Evolutionary conservation across 2,329 filamentous ascomycete species (phyloP).

Genomic region (Hirsutella minnesotensis): DNA sequence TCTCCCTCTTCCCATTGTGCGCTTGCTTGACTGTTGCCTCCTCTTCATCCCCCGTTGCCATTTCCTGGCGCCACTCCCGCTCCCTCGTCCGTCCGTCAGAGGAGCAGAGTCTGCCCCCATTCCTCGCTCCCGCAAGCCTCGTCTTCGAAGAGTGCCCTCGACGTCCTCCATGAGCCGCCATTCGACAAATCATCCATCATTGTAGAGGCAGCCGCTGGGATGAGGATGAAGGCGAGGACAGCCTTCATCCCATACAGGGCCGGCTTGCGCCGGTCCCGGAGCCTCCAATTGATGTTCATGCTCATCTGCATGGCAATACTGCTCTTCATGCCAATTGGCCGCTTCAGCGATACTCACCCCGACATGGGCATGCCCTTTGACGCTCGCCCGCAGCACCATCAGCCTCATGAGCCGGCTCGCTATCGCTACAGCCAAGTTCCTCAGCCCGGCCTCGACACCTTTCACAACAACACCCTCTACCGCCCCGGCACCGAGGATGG

Average conservation of each 20-base stretch:
- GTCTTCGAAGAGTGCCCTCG: too few species aligned
- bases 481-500: constrained; percentile 19
- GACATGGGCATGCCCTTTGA: too few species aligned
- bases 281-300: not conserved
- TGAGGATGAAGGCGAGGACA: not conserved
- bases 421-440: constrained; percentile 7
- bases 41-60: not conserved
- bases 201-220: not conserved
- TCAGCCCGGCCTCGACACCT: constrained; percentile 20
- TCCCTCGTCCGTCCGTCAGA: not conserved
- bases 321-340: not conserved
- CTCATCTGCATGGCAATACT: not conserved
- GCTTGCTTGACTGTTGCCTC: not conserved
- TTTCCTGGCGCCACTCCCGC: not conserved
- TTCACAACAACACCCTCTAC: constrained; percentile 15
- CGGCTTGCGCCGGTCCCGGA: not conserved
- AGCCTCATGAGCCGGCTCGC: not conserved
- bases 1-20: not conserved
- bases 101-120: too few species aligned
- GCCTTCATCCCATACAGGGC: not conserved
- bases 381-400: not conserved
- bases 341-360: not conserved
- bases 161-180: not conserved
- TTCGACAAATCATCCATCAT: not conserved
- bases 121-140: too few species aligned